Conservation (phyloP, 2,329 filamentous ascomycete genomes). For the Biscogniauxia mediterranea region DNA sequence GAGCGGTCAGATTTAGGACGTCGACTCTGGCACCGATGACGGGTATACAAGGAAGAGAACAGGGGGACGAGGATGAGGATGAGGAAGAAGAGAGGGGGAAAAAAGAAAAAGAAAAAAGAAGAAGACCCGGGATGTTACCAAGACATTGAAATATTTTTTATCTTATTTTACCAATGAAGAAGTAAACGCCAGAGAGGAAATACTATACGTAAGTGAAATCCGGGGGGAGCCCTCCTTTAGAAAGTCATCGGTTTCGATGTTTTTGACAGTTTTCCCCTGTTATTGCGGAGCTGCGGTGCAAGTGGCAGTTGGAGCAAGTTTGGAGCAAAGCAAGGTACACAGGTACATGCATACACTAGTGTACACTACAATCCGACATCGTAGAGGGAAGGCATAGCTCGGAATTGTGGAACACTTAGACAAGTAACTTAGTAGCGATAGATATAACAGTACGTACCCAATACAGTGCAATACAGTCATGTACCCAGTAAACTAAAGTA, state of each 20-base stretch:
- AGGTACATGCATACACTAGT: too few species aligned
- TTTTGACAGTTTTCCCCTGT: neutral
- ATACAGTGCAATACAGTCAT: too few species aligned
- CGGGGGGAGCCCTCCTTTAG: neutral
- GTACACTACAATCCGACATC: too few species aligned
- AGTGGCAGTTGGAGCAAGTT: too few species aligned
- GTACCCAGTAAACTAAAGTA: too few species aligned
- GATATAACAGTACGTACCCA: too few species aligned
- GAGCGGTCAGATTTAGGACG: neutral
- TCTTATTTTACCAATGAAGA: neutral
- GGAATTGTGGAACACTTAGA: too few species aligned
- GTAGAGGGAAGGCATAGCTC: too few species aligned
- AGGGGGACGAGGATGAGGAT: neutral
- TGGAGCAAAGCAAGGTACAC: too few species aligned
- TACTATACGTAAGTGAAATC: neutral
- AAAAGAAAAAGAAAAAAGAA: neutral
- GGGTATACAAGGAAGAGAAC: neutral
- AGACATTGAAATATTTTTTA: neutral
- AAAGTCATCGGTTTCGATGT: neutral
- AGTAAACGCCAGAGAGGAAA: neutral
- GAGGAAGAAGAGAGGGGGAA: neutral
- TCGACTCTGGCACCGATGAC: neutral
- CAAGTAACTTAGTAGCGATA: too few species aligned
- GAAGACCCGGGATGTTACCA: neutral
- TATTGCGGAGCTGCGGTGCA: neutral